phyloP scores from a whole-genome alignment of 164 flowering plant genomes.

The Platanus orientalis region DNA sequence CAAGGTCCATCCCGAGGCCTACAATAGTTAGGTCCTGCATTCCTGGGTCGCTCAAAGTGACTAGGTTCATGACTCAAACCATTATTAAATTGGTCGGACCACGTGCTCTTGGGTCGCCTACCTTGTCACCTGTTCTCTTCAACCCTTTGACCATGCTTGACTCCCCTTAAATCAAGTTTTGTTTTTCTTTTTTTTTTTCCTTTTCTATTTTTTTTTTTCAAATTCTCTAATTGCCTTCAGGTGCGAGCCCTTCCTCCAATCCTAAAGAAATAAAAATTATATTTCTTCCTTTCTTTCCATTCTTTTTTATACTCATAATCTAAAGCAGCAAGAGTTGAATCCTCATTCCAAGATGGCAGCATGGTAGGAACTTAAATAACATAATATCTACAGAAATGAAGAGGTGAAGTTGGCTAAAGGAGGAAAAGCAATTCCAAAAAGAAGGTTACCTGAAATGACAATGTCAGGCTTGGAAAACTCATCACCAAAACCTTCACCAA shows the following conservation, averaged over 20 bases:
- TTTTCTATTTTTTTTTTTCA: no score
- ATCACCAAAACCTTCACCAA: slow-evolving; percentile 65
- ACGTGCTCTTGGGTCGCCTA: no score
- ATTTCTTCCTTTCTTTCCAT: not conserved
- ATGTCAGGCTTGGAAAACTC: slow-evolving; percentile 85
- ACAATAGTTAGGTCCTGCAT: no score
- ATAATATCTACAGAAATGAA: not conserved
- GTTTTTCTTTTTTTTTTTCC: no score
- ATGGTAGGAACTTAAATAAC: not conserved
- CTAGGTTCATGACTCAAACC: no score
- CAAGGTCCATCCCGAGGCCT: no score
- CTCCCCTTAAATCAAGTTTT: no score
- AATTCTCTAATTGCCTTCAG: not conserved
- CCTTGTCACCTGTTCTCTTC: no score
- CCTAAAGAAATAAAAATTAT: not conserved
- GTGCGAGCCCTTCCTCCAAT: not conserved
- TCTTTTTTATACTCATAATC: not conserved
- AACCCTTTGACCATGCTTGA: no score
- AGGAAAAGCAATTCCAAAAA: not conserved
- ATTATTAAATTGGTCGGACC: no score
- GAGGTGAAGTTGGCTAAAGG: not conserved
- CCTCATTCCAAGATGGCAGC: not conserved
- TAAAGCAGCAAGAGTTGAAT: not conserved
- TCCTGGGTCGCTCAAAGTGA: no score
- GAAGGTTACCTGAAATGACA: slow-evolving; percentile 71